Conservation (phyloP, 1,284 basidiomycete species). For the Tetrapyrgos nigripes region DNA sequence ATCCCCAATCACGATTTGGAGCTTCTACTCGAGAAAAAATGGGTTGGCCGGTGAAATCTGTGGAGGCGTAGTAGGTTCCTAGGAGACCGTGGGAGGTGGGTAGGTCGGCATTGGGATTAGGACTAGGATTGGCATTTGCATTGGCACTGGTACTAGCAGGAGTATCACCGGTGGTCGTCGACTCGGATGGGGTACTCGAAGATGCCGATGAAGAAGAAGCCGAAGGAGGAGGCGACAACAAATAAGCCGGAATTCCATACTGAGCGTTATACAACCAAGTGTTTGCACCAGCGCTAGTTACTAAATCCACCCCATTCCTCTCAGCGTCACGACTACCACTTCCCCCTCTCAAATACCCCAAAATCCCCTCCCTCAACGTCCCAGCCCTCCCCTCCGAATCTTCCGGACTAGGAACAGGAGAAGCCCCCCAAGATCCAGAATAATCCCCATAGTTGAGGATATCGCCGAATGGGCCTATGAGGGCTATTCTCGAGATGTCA, state of each 20-base stretch:
- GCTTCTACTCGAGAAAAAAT: slow-evolving; percentile 26
- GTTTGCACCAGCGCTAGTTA: slow-evolving; percentile 32
- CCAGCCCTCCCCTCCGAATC: slow-evolving; percentile 16
- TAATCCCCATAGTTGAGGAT: slow-evolving; percentile 37
- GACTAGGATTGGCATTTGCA: neutral
- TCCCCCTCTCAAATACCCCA: slow-evolving; percentile 23
- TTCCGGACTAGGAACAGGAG: slow-evolving; percentile 18
- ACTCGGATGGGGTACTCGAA: too few species aligned
- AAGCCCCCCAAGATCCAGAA: slow-evolving; percentile 32
- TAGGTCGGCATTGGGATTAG: slow-evolving; percentile 14
- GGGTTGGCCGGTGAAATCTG: slow-evolving; percentile 29
- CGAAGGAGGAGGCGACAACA: slow-evolving; percentile 22
- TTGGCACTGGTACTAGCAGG: slow-evolving; percentile 20
- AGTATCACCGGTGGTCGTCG: slow-evolving; percentile 18
- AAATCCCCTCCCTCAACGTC: slow-evolving; percentile 31
- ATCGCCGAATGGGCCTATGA: slow-evolving; percentile 32
- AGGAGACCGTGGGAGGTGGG: slow-evolving; percentile 20
- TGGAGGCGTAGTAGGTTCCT: slow-evolving; percentile 33
- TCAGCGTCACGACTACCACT: slow-evolving; percentile 8
- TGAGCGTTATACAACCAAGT: slow-evolving; percentile 35
- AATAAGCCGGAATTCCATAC: slow-evolving; percentile 34
- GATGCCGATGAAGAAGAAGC: too few species aligned
- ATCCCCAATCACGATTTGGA: slow-evolving; percentile 36
- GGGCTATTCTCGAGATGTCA: slow-evolving; percentile 28
- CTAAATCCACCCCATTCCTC: slow-evolving; percentile 18